Evolutionary conservation across 257 asterid genomes (phyloP).

Genomic region (Ehretia macrophylla): DNA sequence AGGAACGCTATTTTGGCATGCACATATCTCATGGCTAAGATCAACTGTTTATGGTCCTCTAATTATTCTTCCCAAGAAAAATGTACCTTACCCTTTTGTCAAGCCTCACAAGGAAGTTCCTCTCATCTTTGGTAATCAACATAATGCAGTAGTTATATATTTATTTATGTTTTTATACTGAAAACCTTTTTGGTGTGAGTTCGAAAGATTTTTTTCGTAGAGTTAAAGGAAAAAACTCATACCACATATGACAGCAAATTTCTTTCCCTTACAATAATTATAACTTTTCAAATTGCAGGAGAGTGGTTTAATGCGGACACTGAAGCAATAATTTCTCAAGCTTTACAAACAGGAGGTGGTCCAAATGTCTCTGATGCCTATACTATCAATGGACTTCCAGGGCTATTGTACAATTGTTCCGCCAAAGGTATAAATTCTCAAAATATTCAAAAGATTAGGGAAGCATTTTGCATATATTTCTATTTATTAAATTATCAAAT

Average conservation of each 20-base stretch:
- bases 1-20: conserved; percentile 60
- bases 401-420: conserved; percentile 52
- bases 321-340: conserved; percentile 55
- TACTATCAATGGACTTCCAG: conserved; percentile 62
- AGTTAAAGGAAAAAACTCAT: no score
- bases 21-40: conserved; percentile 64
- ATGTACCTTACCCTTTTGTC: conserved; percentile 41
- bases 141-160: not conserved
- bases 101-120: conserved; percentile 64
- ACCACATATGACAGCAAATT: no score
- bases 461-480: no score
- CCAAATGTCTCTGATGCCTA: conserved; percentile 62
- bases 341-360: conserved; percentile 53
- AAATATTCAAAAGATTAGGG: not conserved
- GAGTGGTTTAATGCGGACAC: conserved; percentile 62
- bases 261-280: no score
- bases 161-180: no score
- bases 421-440: conserved; percentile 34
- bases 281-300: conserved; percentile 23
- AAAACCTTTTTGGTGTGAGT: no score
- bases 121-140: conserved; percentile 41
- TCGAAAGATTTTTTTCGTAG: no score
- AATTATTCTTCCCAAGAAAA: conserved; percentile 47
- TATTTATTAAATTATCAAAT: no score
- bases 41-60: conserved; percentile 57